These are phyloP conservation scores for Solanum bulbocastanum DNA, from an alignment of 257 asterid genomes.

Conservation along the genomic window DNA sequence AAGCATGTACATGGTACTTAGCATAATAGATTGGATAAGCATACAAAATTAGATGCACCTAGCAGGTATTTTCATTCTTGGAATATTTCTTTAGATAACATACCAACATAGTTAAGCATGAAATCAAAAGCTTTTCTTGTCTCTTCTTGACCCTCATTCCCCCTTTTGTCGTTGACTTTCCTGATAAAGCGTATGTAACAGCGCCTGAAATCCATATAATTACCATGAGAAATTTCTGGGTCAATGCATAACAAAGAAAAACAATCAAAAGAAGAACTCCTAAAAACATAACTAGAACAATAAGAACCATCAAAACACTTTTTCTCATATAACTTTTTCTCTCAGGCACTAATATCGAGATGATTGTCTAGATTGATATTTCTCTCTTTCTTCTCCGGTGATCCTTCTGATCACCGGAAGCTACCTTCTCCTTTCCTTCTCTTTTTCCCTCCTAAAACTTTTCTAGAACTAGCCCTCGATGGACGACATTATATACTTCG, in stretches of 20 bases:
- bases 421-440: too few species aligned
- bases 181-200: constrained; percentile 89
- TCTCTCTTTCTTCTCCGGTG: too few species aligned
- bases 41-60: neutral
- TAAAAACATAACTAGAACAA: neutral
- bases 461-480: too few species aligned
- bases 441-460: too few species aligned
- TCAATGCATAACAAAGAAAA: neutral
- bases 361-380: too few species aligned
- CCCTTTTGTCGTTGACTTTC: constrained; percentile 79
- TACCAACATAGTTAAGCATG: constrained; percentile 87
- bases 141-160: constrained; percentile 88
- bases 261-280: neutral
- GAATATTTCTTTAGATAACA: constrained; percentile 10
- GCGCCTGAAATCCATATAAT: constrained; percentile 49
- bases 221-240: neutral
- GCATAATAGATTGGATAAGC: neutral
- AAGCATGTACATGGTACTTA: neutral
- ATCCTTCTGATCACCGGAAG: too few species aligned
- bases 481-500: too few species aligned
- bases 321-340: too few species aligned
- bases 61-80: neutral
- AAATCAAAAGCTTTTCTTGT: constrained; percentile 91
- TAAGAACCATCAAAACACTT: neutral
- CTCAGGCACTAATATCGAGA: too few species aligned